Evolutionary conservation across 768 basidiomycete genomes (phyloP).

Genomic region (Suillus occidentalis): DNA sequence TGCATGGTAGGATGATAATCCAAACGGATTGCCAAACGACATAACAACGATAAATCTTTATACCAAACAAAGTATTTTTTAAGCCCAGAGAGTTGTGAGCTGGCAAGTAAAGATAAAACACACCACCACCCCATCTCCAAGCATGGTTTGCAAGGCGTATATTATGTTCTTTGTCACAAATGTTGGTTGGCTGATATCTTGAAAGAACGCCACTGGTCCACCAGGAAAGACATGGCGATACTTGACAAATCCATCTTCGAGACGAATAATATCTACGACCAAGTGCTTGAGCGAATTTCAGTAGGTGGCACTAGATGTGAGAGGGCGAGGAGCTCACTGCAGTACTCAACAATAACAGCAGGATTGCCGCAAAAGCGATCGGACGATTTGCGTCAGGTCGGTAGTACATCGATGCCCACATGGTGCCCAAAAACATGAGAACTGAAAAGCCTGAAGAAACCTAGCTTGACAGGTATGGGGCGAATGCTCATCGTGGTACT

Average conservation of each 20-base stretch:
- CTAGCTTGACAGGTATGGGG: not conserved
- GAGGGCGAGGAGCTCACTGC: constrained; percentile 13
- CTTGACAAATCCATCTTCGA: constrained; percentile 22
- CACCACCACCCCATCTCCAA: constrained; percentile 13
- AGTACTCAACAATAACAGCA: constrained; percentile 23
- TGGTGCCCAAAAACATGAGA: constrained; percentile 28
- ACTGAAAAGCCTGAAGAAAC: constrained; percentile 26
- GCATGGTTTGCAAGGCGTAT: constrained; percentile 15
- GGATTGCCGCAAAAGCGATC: constrained; percentile 17
- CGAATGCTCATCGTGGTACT: not conserved
- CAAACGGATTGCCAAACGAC: constrained; percentile 15
- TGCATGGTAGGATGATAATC: constrained; percentile 12
- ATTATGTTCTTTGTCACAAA: constrained; percentile 27
- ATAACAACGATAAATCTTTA: constrained; percentile 19
- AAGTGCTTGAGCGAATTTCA: constrained; percentile 12
- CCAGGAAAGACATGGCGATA: constrained; percentile 20
- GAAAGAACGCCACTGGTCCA: constrained; percentile 26
- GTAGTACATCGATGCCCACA: constrained; percentile 14
- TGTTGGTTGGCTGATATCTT: constrained; percentile 19
- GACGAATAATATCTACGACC: constrained; percentile 18
- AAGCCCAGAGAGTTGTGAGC: not conserved
- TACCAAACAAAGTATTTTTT: not conserved
- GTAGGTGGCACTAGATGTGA: not conserved
- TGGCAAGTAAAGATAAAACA: not conserved
- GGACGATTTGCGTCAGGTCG: constrained; percentile 11